phyloP scores from a whole-genome alignment of 345 rosid genomes.

The Acer saccharum region DNA sequence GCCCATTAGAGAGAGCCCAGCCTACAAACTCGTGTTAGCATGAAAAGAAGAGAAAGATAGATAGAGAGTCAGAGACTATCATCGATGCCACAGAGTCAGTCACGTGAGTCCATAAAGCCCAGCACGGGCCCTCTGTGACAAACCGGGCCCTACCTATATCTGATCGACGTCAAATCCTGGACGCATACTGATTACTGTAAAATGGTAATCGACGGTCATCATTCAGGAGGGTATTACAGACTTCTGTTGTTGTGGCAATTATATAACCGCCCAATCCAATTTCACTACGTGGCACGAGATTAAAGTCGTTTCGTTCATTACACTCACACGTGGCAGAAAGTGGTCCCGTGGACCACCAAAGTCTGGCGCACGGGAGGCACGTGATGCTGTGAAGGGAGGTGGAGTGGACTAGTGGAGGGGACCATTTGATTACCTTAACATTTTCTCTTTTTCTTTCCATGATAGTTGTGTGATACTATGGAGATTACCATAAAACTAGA shows the following conservation, averaged over 20 bases:
- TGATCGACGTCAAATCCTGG: background rate
- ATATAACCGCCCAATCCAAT: background rate
- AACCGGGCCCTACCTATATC: background rate
- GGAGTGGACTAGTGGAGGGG: background rate
- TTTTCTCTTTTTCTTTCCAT: background rate
- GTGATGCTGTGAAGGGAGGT: background rate
- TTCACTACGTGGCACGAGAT: background rate
- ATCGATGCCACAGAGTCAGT: background rate
- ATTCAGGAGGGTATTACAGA: background rate
- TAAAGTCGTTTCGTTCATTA: background rate
- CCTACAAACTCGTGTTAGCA: conserved; percentile 8
- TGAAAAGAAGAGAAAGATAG: conserved; percentile 23
- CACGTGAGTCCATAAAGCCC: conserved; percentile 20
- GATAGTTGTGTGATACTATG: background rate
- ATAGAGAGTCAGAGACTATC: background rate
- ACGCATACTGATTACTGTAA: background rate
- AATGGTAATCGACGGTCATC: background rate
- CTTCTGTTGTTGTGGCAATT: too few relatives aligned
- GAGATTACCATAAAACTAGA: background rate
- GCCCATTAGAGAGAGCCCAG: background rate
- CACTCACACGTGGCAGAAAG: conserved; percentile 1
- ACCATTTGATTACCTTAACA: background rate
- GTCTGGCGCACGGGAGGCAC: conserved; percentile 11
- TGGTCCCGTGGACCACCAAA: background rate
- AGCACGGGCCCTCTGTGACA: conserved; percentile 12